A percentile compares a stretch with the other conserved stretches of the same genome.
These are phyloP conservation scores for Blastomyces gilchristii DNA, from an alignment of 2,329 filamentous ascomycete species.

Conservation along the genomic window DNA sequence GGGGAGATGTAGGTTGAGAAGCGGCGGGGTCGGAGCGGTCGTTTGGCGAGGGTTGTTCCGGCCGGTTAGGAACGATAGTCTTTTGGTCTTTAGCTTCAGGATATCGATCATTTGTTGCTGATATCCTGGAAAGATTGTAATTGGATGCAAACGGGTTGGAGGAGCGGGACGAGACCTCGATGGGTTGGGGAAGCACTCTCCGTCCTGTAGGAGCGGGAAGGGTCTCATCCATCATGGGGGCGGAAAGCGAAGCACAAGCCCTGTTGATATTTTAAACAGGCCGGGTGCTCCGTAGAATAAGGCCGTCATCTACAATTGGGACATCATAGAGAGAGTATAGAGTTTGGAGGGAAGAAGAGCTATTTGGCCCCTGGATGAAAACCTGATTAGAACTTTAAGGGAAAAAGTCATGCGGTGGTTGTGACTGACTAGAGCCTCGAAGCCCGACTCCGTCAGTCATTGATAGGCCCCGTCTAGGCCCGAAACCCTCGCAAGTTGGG, in stretches of 20 bases:
- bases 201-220: slow-evolving; percentile 11
- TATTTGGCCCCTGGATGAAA: not conserved
- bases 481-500: not conserved
- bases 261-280: slow-evolving; percentile 1
- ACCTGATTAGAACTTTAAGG: not conserved
- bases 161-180: slow-evolving; percentile 27
- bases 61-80: not conserved
- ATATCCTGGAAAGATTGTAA: slow-evolving; percentile 3
- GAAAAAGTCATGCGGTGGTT: not conserved
- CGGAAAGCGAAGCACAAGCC: not conserved
- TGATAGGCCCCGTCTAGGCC: not conserved
- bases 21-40: not conserved
- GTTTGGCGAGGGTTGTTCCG: not conserved
- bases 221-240: slow-evolving; percentile 1
- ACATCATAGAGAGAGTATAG: not conserved
- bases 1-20: not conserved
- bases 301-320: not conserved
- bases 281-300: not conserved
- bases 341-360: not conserved
- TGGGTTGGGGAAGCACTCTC: slow-evolving; percentile 25
- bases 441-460: not conserved
- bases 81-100: slow-evolving; percentile 1
- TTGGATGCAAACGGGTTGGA: slow-evolving; percentile 9
- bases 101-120: not conserved
- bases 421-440: not conserved